Evolutionary conservation across 2,329 filamentous ascomycete genomes (phyloP), one percentile per base, ranked within the genome.

Genomic region (Lanzia echinophila): DNA sequence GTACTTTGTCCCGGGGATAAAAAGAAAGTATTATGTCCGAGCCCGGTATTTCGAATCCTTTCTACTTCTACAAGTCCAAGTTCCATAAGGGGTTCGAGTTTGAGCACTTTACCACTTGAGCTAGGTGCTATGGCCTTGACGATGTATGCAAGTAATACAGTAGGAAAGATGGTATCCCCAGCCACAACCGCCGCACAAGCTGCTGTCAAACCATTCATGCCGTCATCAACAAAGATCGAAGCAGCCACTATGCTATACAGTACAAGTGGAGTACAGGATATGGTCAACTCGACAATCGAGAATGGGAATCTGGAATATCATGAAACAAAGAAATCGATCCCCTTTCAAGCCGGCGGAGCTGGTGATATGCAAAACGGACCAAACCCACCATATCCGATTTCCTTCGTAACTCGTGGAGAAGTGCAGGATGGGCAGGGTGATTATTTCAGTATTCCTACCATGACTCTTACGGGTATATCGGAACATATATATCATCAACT

Each of bases 11-110:
- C 73, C 0, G 79, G 74, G 0, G 66, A 70, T 0, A 78, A 75
- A 65, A 79, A 78, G 59, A 83, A 79, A 60, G 72, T 79, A 0
- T 73, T 88, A 0, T 87, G 84, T 56, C 75, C 78, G 0, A 86
- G 83, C 57, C 84, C 85, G 0, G 77, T 86, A 0, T 88, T 88
- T 60, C 76, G 85, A 15, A 72, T 88, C n/a, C 77, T 85, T 2
- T 87, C 84, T 57, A 81, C 81, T 0, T 84, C 83, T 0, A 73
- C 76, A 0, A 82, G 82, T 56, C 73, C 78, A 0, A 82, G 80
- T 62, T 77, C 83, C 0, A 65, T 87, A 1, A 78, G 82, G 7
- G 85, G 85, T 0, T 83, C 85, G 0, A 84, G 83, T 58, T 64
- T 88, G 6, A 72, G 71, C 3, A 86, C 81, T 1, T 71, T 88